Evolutionary conservation across 208 protist genomes (phyloP).

Genomic region (Trypanosoma congolense): DNA sequence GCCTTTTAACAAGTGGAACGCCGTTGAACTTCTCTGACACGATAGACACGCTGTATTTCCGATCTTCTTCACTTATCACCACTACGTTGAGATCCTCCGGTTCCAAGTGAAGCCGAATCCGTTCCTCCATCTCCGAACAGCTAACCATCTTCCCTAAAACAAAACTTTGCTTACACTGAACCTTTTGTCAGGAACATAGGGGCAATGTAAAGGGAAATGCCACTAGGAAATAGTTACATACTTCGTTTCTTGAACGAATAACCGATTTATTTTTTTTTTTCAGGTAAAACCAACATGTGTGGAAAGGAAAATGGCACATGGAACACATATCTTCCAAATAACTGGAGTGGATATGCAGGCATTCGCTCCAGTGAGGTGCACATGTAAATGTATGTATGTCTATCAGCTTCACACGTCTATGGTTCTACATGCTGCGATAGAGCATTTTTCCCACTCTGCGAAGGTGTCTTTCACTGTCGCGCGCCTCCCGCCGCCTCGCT

Average conservation of each 20-base stretch:
- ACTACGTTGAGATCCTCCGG: slow-evolving; percentile 39
- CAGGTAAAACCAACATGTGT: too few species aligned
- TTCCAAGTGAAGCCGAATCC: slow-evolving; percentile 35
- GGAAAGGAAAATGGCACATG: too few species aligned
- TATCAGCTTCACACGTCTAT: neutral
- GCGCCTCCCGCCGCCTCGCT: slow-evolving; percentile 24
- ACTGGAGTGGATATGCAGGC: too few species aligned
- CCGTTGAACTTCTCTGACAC: slow-evolving; percentile 44
- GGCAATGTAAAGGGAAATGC: too few species aligned
- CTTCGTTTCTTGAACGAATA: too few species aligned
- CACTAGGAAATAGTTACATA: too few species aligned
- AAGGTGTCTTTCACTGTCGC: slow-evolving; percentile 37
- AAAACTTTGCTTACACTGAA: neutral
- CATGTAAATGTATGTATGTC: slow-evolving; percentile 10
- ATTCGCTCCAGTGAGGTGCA: neutral
- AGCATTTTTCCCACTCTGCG: slow-evolving; percentile 36
- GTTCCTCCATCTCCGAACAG: slow-evolving; percentile 19
- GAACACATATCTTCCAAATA: too few species aligned
- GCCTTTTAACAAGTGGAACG: slow-evolving; percentile 54
- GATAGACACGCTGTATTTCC: slow-evolving; percentile 64
- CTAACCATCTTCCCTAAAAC: slow-evolving; percentile 20
- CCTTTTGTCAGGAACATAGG: too few species aligned
- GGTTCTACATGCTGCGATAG: slow-evolving; percentile 27
- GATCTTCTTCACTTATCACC: slow-evolving; percentile 38
- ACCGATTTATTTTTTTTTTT: too few species aligned